A percentile compares a stretch with the other conserved stretches of the same genome.
Evolutionary conservation across 2,329 filamentous ascomycete species (phyloP).

Genomic region (Epichloe glyceriae): DNA sequence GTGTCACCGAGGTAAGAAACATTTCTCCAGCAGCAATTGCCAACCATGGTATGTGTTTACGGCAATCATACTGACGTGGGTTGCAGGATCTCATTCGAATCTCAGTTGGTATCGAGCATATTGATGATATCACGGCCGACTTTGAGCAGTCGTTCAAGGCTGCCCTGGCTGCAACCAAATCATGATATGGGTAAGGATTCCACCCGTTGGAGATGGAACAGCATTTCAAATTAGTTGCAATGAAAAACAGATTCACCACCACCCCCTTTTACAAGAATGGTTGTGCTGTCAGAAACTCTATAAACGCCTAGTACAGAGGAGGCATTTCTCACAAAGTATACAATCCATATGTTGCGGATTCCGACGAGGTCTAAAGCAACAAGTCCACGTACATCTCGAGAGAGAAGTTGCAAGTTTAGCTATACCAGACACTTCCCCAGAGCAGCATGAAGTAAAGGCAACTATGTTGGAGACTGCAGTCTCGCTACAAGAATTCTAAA

Average conservation of each 20-base stretch:
- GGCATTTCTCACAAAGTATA: too few relatives aligned
- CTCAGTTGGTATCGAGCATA: conserved; percentile 90
- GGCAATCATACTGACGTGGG: not conserved
- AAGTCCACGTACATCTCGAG: too few relatives aligned
- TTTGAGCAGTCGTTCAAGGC: conserved; percentile 81
- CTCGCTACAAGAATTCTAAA: not conserved
- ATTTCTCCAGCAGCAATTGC: not conserved
- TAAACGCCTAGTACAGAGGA: too few relatives aligned
- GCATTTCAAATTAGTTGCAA: not conserved
- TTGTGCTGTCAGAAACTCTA: too few relatives aligned
- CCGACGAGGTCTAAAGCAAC: too few relatives aligned
- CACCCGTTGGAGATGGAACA: not conserved
- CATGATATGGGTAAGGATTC: not conserved
- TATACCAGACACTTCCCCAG: too few relatives aligned
- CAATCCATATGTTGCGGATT: too few relatives aligned
- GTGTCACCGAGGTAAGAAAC: conserved; percentile 58
- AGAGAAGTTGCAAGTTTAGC: too few relatives aligned
- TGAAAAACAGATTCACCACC: too few relatives aligned
- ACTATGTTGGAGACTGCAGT: too few relatives aligned
- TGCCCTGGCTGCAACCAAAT: conserved; percentile 29
- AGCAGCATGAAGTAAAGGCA: too few relatives aligned
- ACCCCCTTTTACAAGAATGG: too few relatives aligned
- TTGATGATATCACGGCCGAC: conserved; percentile 93
- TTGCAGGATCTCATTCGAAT: conserved; percentile 76
- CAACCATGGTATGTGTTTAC: not conserved